These are phyloP conservation scores for Neurospora sublineolata DNA, from an alignment of 495 filamentous ascomycete genomes.

Conservation along the genomic window DNA sequence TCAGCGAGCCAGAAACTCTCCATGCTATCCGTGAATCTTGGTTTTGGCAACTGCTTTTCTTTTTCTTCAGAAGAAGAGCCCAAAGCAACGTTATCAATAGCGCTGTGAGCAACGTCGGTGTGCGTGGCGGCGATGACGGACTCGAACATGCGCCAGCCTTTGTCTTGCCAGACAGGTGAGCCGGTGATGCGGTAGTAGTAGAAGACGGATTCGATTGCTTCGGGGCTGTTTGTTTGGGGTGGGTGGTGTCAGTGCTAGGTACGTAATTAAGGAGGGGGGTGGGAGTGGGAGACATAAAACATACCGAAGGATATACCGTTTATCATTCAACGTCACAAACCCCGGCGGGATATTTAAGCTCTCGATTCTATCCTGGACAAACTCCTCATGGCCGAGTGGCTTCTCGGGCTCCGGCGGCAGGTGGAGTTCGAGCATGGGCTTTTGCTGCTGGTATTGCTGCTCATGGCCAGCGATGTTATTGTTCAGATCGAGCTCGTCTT, in stretches of 20 bases:
- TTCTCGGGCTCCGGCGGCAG: constrained; percentile 20
- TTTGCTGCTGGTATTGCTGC: constrained; percentile 13
- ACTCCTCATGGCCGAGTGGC: constrained; percentile 53
- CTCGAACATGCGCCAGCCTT: constrained; percentile 86
- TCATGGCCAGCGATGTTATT: neutral
- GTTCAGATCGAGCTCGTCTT: constrained; percentile 14
- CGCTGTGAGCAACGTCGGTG: constrained; percentile 56
- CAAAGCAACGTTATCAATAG: constrained; percentile 55
- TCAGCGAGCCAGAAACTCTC: constrained; percentile 63
- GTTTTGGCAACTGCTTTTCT: neutral
- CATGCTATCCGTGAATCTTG: constrained; percentile 35
- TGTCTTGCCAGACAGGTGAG: constrained; percentile 65
- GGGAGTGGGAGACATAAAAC: constrained; percentile 1
- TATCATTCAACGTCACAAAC: constrained; percentile 44
- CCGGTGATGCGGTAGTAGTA: constrained; percentile 92
- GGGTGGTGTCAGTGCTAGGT: constrained; percentile 7
- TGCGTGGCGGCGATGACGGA: constrained; percentile 55
- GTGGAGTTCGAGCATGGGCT: constrained; percentile 11
- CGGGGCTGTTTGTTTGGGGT: constrained; percentile 46
- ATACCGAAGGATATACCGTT: constrained; percentile 69
- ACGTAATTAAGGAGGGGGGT: too few species aligned
- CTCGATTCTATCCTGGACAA: constrained; percentile 44
- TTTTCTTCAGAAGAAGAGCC: too few species aligned
- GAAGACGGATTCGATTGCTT: constrained; percentile 91
- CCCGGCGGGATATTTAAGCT: constrained; percentile 57